Base-by-base conservation (phyloP, 495 filamentous ascomycete genomes). In the Tuber brumale region DNA sequence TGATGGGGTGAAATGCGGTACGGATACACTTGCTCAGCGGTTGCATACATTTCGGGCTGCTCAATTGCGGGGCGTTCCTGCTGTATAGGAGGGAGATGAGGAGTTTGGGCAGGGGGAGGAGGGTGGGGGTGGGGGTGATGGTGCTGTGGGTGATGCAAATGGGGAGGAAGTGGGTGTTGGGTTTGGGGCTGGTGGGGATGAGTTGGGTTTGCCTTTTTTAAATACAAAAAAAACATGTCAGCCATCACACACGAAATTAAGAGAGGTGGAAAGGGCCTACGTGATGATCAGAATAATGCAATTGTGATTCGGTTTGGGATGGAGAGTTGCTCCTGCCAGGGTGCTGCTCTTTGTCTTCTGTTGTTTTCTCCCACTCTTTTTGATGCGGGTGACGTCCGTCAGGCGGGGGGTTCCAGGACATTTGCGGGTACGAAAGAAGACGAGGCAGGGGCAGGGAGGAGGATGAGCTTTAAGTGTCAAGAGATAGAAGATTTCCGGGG, bases 381-480 rank as follows among this genome's bases (percentile, higher is more conserved):
- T 57, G 78, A 80, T 80, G 76, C 76, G 78, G 70, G 70, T 78
- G 77, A 51, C 78, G 77, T 73, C 76, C 78, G 78, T 79, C 76
- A 71, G 78, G 78, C 70, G 78, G 73, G 76, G 77, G 66, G 75
- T 80, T 80, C 78, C 78, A 79, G 78, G 78, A 80, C 78, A 80
- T 80, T 80, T 80, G 78, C 78, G 79, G 78, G 76, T 79, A 76
- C 79, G 78, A 72, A 70, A 70, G 73, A 61, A 72, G 70, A 78
- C 66, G 71, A 57, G 51, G 70, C 66, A 71, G 61, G 43, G 77
- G 73, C 44, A 69, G 75, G 70, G 73, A 77, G 73, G 73, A 79
- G 73, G 69, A 79, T 72, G 70, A 71, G 73, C 76, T 79, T 80
- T 80, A 80, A 79, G 75, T 70, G 76, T 79, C 76, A 80, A 77